Conservation (phyloP, 192 early-diverging fungal genomes). For the Mortierella alpina region DNA sequence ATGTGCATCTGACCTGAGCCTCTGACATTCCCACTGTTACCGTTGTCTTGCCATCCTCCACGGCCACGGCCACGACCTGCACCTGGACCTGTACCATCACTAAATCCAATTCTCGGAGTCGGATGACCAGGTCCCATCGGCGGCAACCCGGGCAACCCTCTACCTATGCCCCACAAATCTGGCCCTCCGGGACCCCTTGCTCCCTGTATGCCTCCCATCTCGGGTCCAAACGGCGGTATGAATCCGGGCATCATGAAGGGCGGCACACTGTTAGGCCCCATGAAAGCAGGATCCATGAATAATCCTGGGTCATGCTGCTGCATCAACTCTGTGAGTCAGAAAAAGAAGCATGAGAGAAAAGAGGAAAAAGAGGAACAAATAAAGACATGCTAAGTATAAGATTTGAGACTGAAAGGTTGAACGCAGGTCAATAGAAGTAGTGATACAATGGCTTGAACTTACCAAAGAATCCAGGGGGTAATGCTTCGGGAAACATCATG, state of each 20-base stretch:
- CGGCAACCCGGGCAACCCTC: slow-evolving; percentile 38
- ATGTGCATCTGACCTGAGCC: slow-evolving; percentile 5
- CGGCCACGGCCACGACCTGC: slow-evolving; percentile 38
- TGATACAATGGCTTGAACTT: background rate
- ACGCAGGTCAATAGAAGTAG: too few species aligned
- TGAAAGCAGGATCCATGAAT: slow-evolving; percentile 45
- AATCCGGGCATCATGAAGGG: slow-evolving; percentile 49
- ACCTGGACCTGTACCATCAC: slow-evolving; percentile 12
- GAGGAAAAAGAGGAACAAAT: background rate
- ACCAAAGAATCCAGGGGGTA: slow-evolving; percentile 49
- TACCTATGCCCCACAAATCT: slow-evolving; percentile 41
- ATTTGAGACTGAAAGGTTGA: too few species aligned
- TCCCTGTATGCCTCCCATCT: slow-evolving; percentile 31
- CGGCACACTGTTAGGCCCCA: slow-evolving; percentile 26
- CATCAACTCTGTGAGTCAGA: slow-evolving; percentile 34
- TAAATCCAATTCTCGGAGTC: slow-evolving; percentile 46
- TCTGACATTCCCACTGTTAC: slow-evolving; percentile 7
- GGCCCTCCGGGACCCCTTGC: slow-evolving; percentile 14
- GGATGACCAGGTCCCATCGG: slow-evolving; percentile 53
- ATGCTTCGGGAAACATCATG: slow-evolving; percentile 33
- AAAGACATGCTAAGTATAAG: too few species aligned
- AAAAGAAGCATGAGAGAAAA: background rate
- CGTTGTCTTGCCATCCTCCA: slow-evolving; percentile 30
- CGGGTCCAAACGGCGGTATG: slow-evolving; percentile 42
- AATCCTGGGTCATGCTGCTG: slow-evolving; percentile 40